phyloP scores from a whole-genome alignment of 176 grass and related monocot genomes.

The Oryza brachyantha region DNA sequence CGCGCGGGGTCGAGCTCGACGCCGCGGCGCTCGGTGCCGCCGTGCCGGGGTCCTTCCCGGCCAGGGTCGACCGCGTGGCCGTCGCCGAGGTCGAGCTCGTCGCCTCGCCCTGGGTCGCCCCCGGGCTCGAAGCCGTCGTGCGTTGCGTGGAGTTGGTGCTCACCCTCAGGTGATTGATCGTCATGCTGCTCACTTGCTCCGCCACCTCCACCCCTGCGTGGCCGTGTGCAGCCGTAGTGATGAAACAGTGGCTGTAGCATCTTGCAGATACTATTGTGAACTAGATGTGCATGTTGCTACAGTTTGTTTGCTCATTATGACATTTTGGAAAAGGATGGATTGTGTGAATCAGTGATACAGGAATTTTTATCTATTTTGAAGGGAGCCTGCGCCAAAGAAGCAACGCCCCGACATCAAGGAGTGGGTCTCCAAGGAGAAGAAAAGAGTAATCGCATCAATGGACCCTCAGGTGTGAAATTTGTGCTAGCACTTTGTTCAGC shows the following conservation, averaged over 20 bases:
- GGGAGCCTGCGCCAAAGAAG: conserved; percentile 45
- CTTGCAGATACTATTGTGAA: background rate
- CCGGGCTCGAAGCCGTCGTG: conserved; percentile 34
- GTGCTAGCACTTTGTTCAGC: background rate
- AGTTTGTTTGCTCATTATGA: background rate
- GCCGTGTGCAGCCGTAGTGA: background rate
- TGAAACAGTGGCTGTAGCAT: background rate
- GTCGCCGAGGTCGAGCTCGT: conserved; percentile 51
- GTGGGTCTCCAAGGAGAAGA: conserved; percentile 45
- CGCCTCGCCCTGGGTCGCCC: conserved; percentile 40
- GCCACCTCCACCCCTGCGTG: background rate
- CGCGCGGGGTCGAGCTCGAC: conserved; percentile 30
- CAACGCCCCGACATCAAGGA: conserved; percentile 38
- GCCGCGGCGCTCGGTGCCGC: conserved; percentile 13
- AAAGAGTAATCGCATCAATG: conserved; percentile 50
- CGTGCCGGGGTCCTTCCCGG: conserved; percentile 22
- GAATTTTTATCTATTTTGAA: conserved; percentile 19
- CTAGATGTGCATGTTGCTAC: background rate
- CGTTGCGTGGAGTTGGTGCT: conserved; percentile 35
- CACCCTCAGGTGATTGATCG: conserved; percentile 33
- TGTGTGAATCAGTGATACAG: background rate
- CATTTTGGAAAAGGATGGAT: background rate
- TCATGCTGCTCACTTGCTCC: background rate
- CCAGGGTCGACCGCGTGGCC: conserved; percentile 33
- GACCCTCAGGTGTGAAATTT: conserved; percentile 54